Conservation (phyloP, 345 rosid species). For the Turritis glabra region DNA sequence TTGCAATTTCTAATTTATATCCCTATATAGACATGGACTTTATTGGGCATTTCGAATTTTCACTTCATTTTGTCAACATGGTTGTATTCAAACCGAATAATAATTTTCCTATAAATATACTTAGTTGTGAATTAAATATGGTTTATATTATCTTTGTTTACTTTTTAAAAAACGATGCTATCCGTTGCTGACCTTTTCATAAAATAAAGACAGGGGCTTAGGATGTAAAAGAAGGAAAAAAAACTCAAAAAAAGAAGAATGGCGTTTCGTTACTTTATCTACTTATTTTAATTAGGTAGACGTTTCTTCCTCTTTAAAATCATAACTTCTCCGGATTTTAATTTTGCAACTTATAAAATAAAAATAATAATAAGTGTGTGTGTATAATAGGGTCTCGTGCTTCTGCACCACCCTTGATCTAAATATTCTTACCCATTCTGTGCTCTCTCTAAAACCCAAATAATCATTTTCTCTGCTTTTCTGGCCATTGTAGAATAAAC, state of each 20-base stretch:
- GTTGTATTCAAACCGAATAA: neutral
- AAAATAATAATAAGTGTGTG: neutral
- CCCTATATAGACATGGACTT: neutral
- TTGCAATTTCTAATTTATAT: neutral
- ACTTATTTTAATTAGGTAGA: constrained; percentile 27
- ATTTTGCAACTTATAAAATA: constrained; percentile 31
- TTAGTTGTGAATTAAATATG: neutral
- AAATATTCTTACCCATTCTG: constrained; percentile 30
- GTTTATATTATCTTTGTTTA: constrained; percentile 5
- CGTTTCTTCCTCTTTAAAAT: constrained; percentile 37
- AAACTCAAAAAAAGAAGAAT: neutral
- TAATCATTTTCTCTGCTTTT: constrained; percentile 1
- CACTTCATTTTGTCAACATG: neutral
- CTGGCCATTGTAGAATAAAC: constrained; percentile 8
- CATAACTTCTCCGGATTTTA: constrained; percentile 38
- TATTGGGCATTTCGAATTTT: neutral
- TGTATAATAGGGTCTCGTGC: constrained; percentile 35
- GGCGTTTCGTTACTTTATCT: constrained; percentile 36
- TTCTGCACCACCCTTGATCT: constrained; percentile 40
- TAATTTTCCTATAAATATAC: neutral
- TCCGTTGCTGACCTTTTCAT: constrained; percentile 38
- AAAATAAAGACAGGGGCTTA: constrained; percentile 15
- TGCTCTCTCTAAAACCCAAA: neutral
- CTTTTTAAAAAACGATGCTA: neutral
- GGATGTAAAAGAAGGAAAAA: no score